Base-by-base conservation (phyloP, 768 basidiomycete species). In the Suillus decipiens region DNA sequence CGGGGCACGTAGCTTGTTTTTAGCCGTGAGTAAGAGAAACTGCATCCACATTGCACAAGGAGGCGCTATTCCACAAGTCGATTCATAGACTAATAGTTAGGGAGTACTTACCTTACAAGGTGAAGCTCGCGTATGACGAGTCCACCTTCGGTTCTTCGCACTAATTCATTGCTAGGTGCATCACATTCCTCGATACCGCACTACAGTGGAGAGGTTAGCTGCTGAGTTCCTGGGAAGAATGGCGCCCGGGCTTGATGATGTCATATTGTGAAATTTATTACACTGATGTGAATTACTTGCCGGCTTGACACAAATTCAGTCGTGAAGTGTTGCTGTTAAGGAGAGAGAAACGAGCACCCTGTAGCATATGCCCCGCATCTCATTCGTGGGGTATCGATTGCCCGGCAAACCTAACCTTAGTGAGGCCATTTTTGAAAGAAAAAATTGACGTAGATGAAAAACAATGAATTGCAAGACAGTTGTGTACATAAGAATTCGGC, bases 271-370 rank as follows among this genome's bases (percentile, higher is more conserved):
- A 24, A 55, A 37, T 14, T 22, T 55, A 39, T 22, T 59, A 63
- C 34, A 15, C 17, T 39, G 11, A n/a, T 28, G 57, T 64, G 65
- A 64, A 71, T 69, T 69, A 69, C 64, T 37, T 48, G 41, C 59
- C 3, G 15, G 3, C 22, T 4, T 11, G 1, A 43, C 41, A 42
- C 15, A 39, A 53, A 45, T 45, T 45, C 7, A 22, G 11, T 22
- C 24, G 51, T 15, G 43, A 47, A 55, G 41, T 53, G 6, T 50
- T 50, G 41, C 59, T 53, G 60, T 62, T 48, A 60, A 42, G 19
- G 37, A 51, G 58, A 10, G 63, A 48, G 45, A 22, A 47, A 12
- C 28, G 33, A 9, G 9, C 12, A 12, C 51, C 17, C 11, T 34
- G 1, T 5, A 11, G 19, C 51, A 53, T 34, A 51, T 33, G 31